Percentiles rank a stretch among this genome's conserved stretches.
Conservation (phyloP, 306 rosid species). For the Neltuma alba region DNA sequence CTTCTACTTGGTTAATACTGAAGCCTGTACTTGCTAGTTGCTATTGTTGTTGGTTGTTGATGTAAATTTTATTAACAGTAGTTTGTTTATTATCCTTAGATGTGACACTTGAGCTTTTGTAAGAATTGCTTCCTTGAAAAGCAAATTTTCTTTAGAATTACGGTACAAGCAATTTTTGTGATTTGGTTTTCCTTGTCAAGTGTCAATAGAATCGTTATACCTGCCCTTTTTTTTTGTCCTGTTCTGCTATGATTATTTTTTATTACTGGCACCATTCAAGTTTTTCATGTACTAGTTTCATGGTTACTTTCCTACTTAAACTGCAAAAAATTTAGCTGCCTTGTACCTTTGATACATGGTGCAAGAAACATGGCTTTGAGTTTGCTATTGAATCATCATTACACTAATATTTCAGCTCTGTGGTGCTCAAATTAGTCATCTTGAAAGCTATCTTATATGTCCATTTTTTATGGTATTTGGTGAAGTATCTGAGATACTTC, state of each 20-base stretch:
- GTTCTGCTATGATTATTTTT: not conserved
- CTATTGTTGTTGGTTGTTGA: not conserved
- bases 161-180: not conserved
- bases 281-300: slow-evolving; percentile 5
- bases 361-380: not conserved
- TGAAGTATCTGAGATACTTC: slow-evolving; percentile 37
- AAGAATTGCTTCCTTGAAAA: not conserved
- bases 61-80: not conserved
- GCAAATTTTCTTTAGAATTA: not conserved
- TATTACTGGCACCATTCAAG: not conserved
- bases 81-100: not conserved
- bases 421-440: not conserved
- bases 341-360: not conserved
- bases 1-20: slow-evolving; percentile 10
- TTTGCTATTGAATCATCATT: slow-evolving; percentile 8
- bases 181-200: not conserved
- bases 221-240: not conserved
- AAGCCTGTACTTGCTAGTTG: slow-evolving; percentile 4
- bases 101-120: not conserved
- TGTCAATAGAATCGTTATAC: not conserved
- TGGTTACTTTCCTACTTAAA: not conserved
- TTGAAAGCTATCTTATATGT: not conserved
- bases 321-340: not conserved
- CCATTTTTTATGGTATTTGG: slow-evolving; percentile 24
- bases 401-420: not conserved